Conservation (phyloP, 1,284 basidiomycete genomes). For the Neonothopanus nambi region DNA sequence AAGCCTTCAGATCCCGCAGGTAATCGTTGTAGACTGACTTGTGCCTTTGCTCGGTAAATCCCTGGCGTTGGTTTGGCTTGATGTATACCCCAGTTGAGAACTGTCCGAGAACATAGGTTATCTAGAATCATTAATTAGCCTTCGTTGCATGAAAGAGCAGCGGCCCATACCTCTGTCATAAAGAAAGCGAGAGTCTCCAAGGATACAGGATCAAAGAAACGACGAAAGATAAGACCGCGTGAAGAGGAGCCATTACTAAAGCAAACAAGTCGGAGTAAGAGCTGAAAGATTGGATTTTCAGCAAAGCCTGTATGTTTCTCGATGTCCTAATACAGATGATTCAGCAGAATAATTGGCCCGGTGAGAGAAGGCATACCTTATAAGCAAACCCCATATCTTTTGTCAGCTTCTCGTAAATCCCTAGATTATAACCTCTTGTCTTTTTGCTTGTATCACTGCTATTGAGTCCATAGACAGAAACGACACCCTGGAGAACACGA, state of each 20-base stretch:
- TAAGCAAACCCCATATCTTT: not conserved
- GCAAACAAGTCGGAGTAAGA: slow-evolving; percentile 1
- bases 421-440: not conserved
- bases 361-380: not conserved
- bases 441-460: not conserved
- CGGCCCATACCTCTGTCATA: slow-evolving; percentile 1
- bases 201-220: slow-evolving; percentile 7
- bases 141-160: not conserved
- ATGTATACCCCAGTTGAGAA: slow-evolving; percentile 2
- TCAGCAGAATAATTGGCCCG: not conserved
- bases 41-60: not conserved
- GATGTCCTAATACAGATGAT: not conserved
- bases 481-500: not conserved
- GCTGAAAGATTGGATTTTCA: slow-evolving; percentile 4
- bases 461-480: not conserved
- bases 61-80: not conserved
- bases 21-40: not conserved
- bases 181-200: slow-evolving; percentile 4
- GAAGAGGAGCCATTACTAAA: slow-evolving; percentile 2
- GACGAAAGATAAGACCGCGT: slow-evolving; percentile 4
- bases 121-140: not conserved
- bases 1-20: slow-evolving; percentile 3
- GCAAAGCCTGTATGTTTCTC: not conserved
- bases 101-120: not conserved
- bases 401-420: not conserved